Evolutionary conservation across 2,329 filamentous ascomycete species (phyloP).

Genomic region (Aspergillus hortae): DNA sequence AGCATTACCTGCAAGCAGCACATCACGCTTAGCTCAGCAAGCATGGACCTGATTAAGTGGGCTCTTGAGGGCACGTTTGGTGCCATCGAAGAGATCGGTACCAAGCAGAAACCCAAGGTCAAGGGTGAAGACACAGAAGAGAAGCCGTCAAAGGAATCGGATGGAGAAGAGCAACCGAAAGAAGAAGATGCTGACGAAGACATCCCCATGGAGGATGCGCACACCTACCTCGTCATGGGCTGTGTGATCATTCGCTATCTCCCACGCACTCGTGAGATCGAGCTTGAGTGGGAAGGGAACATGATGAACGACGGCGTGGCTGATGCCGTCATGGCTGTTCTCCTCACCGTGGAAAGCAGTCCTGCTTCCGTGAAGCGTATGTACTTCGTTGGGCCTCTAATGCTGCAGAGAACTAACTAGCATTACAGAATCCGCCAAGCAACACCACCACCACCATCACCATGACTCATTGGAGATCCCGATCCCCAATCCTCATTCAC

Average conservation of each 20-base stretch:
- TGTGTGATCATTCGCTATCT: conserved; percentile 79
- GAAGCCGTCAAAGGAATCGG: conserved; percentile 30
- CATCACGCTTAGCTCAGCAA: conserved; percentile 80
- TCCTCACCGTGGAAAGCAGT: conserved; percentile 88
- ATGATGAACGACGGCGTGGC: conserved; percentile 96
- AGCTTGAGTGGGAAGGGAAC: conserved; percentile 96
- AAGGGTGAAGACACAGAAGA: conserved; percentile 25
- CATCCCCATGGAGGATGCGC: conserved; percentile 33
- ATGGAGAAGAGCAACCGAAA: conserved; percentile 32
- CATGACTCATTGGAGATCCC: conserved; percentile 38
- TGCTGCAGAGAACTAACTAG: too few relatives aligned
- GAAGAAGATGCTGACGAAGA: conserved; percentile 46
- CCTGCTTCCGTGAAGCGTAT: conserved; percentile 89
- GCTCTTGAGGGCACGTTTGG: conserved; percentile 93
- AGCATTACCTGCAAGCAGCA: conserved; percentile 91
- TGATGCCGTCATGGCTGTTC: conserved; percentile 91
- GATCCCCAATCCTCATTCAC: conserved; percentile 68
- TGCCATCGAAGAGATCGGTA: conserved; percentile 60
- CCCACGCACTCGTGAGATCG: conserved; percentile 69
- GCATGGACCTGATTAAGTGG: conserved; percentile 89
- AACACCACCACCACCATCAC: conserved; percentile 45
- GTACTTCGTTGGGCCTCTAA: not conserved
- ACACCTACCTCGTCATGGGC: conserved; percentile 73
- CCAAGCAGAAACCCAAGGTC: conserved; percentile 11
- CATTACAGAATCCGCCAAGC: conserved; percentile 54